Evolutionary conservation across 2,329 filamentous ascomycete species (phyloP), one percentile per base, ranked within the genome.

Genomic region (Eutypella sp.): DNA sequence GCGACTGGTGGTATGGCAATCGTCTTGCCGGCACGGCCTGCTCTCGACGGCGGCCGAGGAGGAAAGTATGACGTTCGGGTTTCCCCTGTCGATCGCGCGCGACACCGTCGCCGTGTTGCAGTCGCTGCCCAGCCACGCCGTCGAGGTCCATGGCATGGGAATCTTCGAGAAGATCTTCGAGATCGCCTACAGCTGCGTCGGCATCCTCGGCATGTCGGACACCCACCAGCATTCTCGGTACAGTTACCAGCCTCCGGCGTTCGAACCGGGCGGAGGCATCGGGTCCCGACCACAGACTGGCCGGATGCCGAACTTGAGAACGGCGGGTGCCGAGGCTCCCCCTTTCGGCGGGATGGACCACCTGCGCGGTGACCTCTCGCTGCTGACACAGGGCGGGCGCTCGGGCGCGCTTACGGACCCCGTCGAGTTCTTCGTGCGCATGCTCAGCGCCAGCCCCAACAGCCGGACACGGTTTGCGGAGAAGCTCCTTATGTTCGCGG

Each of bases 1-100:
- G 4, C 72, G 79, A 16, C 78, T 82, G 1, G 84, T 86, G 66
- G 78, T 86, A n/a, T 87, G 84, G 84, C 84, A 86, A 55, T 74
- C 84, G 2, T 82, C 82, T 3, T 84, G 85, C 55, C 76, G 78
- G 18, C 81, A 85, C 53, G 79, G 81, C 4, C 76, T 81, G 20
- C 70, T 87, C 18, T 83, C 80, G 25, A 80, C 76, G 25, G 73
- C 73, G 3, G 72, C 81, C 0, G 64, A 71, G 6, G 77, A 85
- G 46, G 73, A 73, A 50, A 76, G 79, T 40, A 78, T 84, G 73
- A 78, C 72, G 27, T 82, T 82, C 65, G 72, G 73, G 25, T 83
- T 80, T 45, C 80, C 81, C 0, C 71, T 84, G 23, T 73, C 79
- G 31, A 79, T 84, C n/a, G 79, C 80, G 0, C 68, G 78, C 40